A percentile compares a stretch with the other conserved stretches of the same genome.
Conservation (phyloP, 768 basidiomycete species). For the Paxillus ammoniavirescens region DNA sequence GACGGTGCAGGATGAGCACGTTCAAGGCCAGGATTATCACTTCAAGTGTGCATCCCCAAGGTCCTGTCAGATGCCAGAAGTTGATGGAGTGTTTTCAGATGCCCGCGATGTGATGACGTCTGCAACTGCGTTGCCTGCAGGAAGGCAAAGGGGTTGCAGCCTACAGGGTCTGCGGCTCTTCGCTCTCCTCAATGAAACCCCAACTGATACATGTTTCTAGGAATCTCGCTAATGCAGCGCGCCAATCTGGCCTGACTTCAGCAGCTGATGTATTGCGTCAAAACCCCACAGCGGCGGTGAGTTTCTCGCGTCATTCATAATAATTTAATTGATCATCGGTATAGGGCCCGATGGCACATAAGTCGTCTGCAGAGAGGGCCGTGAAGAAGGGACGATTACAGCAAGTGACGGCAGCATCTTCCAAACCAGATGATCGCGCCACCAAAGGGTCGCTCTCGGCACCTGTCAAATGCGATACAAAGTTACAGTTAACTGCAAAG, state of each 20-base stretch:
- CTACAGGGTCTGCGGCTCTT: slow-evolving; percentile 49
- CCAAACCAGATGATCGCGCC: slow-evolving; percentile 1
- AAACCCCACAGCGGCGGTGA: slow-evolving; percentile 33
- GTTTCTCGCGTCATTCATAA: slow-evolving; percentile 4
- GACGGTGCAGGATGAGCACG: slow-evolving; percentile 24
- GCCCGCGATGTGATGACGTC: slow-evolving; percentile 61
- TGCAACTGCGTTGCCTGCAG: slow-evolving; percentile 71
- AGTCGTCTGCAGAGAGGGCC: slow-evolving; percentile 9
- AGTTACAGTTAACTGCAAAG: slow-evolving; percentile 8
- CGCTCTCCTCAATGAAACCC: not conserved
- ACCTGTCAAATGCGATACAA: slow-evolving; percentile 5
- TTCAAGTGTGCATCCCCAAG: slow-evolving; percentile 46
- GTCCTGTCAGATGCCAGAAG: slow-evolving; percentile 7
- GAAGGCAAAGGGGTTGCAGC: slow-evolving; percentile 58
- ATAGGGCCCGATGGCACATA: slow-evolving; percentile 29
- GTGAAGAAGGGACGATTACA: slow-evolving; percentile 19
- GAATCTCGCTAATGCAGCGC: slow-evolving; percentile 38
- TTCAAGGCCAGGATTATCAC: slow-evolving; percentile 35
- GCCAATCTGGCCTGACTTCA: slow-evolving; percentile 37
- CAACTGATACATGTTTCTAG: slow-evolving; percentile 24
- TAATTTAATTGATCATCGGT: slow-evolving; percentile 8
- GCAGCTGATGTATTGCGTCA: slow-evolving; percentile 36
- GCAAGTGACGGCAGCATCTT: not conserved
- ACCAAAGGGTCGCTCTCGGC: slow-evolving; percentile 10
- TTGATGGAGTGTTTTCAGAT: slow-evolving; percentile 41